Base-by-base conservation (phyloP, 495 filamentous ascomycete species). In the Penicillium silybi region DNA sequence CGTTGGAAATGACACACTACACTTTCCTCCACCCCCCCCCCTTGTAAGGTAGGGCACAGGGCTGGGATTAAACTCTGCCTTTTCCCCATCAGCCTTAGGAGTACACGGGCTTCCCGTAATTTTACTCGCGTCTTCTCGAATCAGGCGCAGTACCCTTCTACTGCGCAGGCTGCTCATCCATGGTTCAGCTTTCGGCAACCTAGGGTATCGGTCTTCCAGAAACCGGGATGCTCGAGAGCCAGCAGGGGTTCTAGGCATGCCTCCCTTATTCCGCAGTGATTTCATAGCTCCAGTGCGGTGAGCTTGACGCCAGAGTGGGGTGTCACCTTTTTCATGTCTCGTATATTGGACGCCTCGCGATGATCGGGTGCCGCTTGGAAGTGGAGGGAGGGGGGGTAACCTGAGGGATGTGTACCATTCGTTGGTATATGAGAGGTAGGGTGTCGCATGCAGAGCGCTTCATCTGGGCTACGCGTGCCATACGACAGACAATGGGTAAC, bases 331-430 rank as follows among this genome's bases (percentile, higher is more conserved):
- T 49, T 13, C 3, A 25, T 47, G 9, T 50, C 53, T 57, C 53
- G 51, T 52, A 57, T 52, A 54, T 51, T 59, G 57, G 57, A 57
- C 50, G 57, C 50, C 50, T 60, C 50, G 29, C 49, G 27, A 58
- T 26, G 29, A 48, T 35, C 18, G 6, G 9, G 25, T 5, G 13
- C 15, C 35, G 16, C 37, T 39, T 16, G 18, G 7, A 39, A 5
- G 37, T 17, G 37, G 16, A 39, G 16, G 26, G 26, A 10, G 26
- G 5, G 26, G 26, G 29, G 29, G 29, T 32, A 13, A 32, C 29
- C 11, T 11, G 29, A 6, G 22, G 22, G 10, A 32, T 32, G 29
- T 32, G 29, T 10, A 32, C 13, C 29, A 32, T 32, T 32, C 11
- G 29, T 15, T 10, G 29, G 11, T 32, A 6, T 23, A 2, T 6